Conservation (phyloP, 768 basidiomycete species). For the Hygrophorus russula region DNA sequence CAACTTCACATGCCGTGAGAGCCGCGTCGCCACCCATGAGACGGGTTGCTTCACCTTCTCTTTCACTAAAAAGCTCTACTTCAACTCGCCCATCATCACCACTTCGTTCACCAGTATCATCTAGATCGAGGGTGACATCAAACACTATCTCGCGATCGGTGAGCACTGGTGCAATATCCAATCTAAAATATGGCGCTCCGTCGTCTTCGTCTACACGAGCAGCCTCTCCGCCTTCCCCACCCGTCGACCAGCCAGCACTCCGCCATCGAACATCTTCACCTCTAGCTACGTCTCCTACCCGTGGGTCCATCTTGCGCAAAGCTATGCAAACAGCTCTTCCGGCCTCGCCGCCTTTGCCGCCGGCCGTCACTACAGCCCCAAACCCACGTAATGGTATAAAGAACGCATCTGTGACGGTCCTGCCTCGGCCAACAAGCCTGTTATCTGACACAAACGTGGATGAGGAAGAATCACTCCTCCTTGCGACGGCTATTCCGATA, state of each 20-base stretch:
- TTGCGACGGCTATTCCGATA: constrained; percentile 64
- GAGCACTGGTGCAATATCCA: constrained; percentile 20
- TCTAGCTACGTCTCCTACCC: constrained; percentile 24
- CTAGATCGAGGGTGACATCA: constrained; percentile 30
- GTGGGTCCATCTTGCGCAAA: constrained; percentile 25
- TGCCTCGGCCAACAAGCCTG: constrained; percentile 29
- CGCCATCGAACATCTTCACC: constrained; percentile 42
- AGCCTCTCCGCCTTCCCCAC: constrained; percentile 30
- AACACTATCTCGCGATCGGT: constrained; percentile 32
- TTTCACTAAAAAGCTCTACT: constrained; percentile 23
- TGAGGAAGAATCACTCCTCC: constrained; percentile 57
- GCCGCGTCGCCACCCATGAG: constrained; percentile 24
- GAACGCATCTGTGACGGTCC: constrained; percentile 22
- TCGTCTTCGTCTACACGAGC: background rate
- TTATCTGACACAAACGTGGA: constrained; percentile 28
- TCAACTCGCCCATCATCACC: constrained; percentile 34
- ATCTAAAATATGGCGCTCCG: constrained; percentile 27
- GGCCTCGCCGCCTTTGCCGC: constrained; percentile 24
- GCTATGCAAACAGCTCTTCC: constrained; percentile 26
- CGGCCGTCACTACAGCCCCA: constrained; percentile 17
- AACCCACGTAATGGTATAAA: constrained; percentile 17
- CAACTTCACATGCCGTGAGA: constrained; percentile 41
- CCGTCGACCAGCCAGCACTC: constrained; percentile 19
- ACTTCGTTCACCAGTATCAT: constrained; percentile 31
- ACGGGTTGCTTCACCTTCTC: constrained; percentile 32